Conservation (phyloP, 1,284 basidiomycete genomes). For the Cystobasidiaceae sp. region DNA sequence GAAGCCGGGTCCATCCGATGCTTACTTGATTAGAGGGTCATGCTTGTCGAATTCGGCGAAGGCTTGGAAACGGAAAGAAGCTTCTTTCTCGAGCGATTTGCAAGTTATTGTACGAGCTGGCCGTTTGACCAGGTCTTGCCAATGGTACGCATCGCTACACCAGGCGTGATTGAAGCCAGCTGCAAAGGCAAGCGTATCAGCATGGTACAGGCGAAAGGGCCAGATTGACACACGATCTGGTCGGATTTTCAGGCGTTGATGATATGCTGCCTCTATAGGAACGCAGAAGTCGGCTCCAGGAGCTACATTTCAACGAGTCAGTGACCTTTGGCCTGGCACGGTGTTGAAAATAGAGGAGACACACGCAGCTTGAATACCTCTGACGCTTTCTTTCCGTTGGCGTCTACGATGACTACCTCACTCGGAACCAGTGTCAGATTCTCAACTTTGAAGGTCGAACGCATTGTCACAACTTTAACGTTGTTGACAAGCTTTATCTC, state of each 20-base stretch:
- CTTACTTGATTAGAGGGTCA: conserved; percentile 60
- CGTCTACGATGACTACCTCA: conserved; percentile 85
- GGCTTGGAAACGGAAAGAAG: conserved; percentile 91
- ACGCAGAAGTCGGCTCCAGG: conserved; percentile 86
- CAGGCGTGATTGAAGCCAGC: conserved; percentile 94
- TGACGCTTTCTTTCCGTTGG: conserved; percentile 71
- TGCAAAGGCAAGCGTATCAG: conserved; percentile 44
- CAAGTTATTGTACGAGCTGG: conserved; percentile 79
- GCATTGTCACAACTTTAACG: conserved; percentile 89
- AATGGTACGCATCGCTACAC: conserved; percentile 74
- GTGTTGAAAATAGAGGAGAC: conserved; percentile 40
- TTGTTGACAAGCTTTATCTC: conserved; percentile 88
- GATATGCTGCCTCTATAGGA: conserved; percentile 84
- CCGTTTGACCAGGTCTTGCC: conserved; percentile 80
- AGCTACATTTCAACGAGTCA: conserved; percentile 49
- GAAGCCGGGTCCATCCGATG: neutral
- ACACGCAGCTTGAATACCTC: conserved; percentile 76
- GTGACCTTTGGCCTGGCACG: neutral
- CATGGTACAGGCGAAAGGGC: neutral
- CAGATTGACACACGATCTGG: conserved; percentile 70
- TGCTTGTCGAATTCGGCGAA: conserved; percentile 75
- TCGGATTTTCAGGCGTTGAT: conserved; percentile 76
- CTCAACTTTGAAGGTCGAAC: conserved; percentile 88
- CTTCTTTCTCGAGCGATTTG: conserved; percentile 76
- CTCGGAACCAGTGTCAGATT: conserved; percentile 89